Percentiles rank a stretch among this genome's conserved stretches.
Conservation (phyloP, 2,329 filamentous ascomycete species). For the Bimuria novae-zelandiae region DNA sequence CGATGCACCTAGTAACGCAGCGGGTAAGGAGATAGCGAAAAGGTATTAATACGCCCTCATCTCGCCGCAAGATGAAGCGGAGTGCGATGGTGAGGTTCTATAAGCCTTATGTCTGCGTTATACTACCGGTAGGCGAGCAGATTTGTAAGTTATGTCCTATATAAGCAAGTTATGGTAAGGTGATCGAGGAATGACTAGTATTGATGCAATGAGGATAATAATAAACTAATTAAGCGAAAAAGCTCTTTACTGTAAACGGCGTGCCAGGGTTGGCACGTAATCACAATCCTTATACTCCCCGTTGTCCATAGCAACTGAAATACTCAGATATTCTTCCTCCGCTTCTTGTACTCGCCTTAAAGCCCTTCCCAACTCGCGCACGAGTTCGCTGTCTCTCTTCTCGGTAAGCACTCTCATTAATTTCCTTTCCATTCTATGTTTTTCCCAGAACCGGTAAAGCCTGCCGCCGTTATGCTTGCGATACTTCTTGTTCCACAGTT, state of each 20-base stretch:
- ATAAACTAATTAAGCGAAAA: constrained; percentile 1
- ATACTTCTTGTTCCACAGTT: constrained; percentile 13
- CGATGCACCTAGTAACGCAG: no score
- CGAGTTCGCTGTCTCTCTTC: constrained; percentile 9
- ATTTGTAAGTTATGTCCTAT: no score
- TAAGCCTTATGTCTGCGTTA: no score
- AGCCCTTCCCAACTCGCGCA: constrained; percentile 8
- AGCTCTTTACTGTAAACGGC: constrained; percentile 5
- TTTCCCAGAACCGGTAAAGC: constrained; percentile 9
- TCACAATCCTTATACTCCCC: constrained; percentile 7
- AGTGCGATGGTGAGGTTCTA: no score
- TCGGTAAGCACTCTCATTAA: constrained; percentile 1
- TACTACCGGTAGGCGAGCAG: no score
- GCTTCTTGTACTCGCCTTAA: constrained; percentile 12
- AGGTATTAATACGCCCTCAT: no score
- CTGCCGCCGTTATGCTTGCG: constrained; percentile 3
- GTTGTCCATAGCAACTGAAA: constrained; percentile 10
- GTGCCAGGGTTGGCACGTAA: constrained; percentile 7
- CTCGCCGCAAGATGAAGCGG: no score
- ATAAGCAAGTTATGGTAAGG: no score
- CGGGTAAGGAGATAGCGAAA: no score
- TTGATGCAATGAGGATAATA: constrained; percentile 2
- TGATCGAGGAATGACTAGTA: constrained; percentile 4
- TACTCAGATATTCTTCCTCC: constrained; percentile 9
- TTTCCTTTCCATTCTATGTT: constrained; percentile 7